These are phyloP conservation scores for Exophiala aquamarina DNA, from an alignment of 2,329 filamentous ascomycete genomes.

Conservation along the genomic window DNA sequence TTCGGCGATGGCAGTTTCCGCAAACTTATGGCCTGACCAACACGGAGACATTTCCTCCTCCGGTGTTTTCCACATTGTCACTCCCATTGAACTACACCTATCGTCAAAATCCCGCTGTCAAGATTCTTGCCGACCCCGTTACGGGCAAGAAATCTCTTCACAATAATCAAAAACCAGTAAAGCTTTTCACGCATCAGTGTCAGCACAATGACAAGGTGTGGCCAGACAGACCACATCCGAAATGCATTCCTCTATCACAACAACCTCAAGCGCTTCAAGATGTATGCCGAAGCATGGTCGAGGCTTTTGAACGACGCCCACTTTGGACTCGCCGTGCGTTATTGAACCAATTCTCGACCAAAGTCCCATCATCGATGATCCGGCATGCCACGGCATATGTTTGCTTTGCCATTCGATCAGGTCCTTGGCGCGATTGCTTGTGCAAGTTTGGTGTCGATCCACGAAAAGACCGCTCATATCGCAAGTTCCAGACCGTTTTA, in stretches of 20 bases:
- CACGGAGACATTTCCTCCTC: slow-evolving; percentile 72
- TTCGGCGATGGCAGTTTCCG: slow-evolving; percentile 67
- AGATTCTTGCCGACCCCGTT: slow-evolving; percentile 56
- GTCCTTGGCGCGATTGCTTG: slow-evolving; percentile 87
- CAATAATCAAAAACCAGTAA: slow-evolving; percentile 58
- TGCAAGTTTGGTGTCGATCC: slow-evolving; percentile 86
- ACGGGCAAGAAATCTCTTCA: slow-evolving; percentile 59
- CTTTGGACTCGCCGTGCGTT: slow-evolving; percentile 85
- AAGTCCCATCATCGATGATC: slow-evolving; percentile 56
- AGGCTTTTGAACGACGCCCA: slow-evolving; percentile 71
- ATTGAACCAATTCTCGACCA: slow-evolving; percentile 64
- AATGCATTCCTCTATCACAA: slow-evolving; percentile 11
- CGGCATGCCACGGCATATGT: slow-evolving; percentile 79
- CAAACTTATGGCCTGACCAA: slow-evolving; percentile 61
- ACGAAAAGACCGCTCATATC: slow-evolving; percentile 70
- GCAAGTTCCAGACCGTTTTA: slow-evolving; percentile 83
- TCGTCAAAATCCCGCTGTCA: slow-evolving; percentile 79
- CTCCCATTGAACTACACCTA: slow-evolving; percentile 53
- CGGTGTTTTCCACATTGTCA: slow-evolving; percentile 28
- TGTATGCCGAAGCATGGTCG: slow-evolving; percentile 54
- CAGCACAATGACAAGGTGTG: slow-evolving; percentile 62
- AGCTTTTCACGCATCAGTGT: slow-evolving; percentile 59
- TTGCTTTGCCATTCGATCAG: slow-evolving; percentile 88
- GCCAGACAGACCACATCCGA: slow-evolving; percentile 48
- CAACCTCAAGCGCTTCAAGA: slow-evolving; percentile 8